phyloP scores from a whole-genome alignment of 2,329 filamentous ascomycete species.

The Xylaria sp. region DNA sequence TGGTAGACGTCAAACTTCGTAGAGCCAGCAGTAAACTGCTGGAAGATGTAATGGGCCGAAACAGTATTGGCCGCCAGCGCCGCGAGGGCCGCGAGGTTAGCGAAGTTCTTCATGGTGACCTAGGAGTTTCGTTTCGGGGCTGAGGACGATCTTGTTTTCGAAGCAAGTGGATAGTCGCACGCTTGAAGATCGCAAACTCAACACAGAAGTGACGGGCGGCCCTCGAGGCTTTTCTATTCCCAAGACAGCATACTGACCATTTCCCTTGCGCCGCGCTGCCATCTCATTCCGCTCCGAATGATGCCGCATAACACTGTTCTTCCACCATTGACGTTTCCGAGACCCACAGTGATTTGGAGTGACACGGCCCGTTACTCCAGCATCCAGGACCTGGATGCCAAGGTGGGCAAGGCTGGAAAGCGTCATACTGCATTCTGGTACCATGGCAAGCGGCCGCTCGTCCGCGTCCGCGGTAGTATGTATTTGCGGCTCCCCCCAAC shows the following conservation, averaged over 20 bases:
- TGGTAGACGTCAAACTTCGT: slow-evolving; percentile 51
- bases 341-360: slow-evolving; percentile 28
- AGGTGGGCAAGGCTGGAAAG: slow-evolving; percentile 23
- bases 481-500: slow-evolving; percentile 10
- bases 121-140: neutral
- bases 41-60: slow-evolving; percentile 57
- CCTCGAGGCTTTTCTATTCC: slow-evolving; percentile 30
- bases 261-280: slow-evolving; percentile 10
- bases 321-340: slow-evolving; percentile 26
- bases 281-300: slow-evolving; percentile 21
- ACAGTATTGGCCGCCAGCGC: slow-evolving; percentile 50
- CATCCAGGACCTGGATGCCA: slow-evolving; percentile 4
- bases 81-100: slow-evolving; percentile 47
- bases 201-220: neutral
- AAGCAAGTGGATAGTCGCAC: slow-evolving; percentile 1
- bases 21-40: slow-evolving; percentile 51
- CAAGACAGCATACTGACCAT: neutral
- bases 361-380: slow-evolving; percentile 34
- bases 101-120: slow-evolving; percentile 49
- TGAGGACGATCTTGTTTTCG: neutral
- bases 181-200: neutral
- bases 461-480: slow-evolving; percentile 20
- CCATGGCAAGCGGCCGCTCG: slow-evolving; percentile 5
- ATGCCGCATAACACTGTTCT: slow-evolving; percentile 23
- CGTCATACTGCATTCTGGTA: slow-evolving; percentile 11